A percentile compares a stretch with the other conserved stretches of the same genome.
Evolutionary conservation across 2,329 filamentous ascomycete species (phyloP).

Genomic region (Ophiostoma quercus): DNA sequence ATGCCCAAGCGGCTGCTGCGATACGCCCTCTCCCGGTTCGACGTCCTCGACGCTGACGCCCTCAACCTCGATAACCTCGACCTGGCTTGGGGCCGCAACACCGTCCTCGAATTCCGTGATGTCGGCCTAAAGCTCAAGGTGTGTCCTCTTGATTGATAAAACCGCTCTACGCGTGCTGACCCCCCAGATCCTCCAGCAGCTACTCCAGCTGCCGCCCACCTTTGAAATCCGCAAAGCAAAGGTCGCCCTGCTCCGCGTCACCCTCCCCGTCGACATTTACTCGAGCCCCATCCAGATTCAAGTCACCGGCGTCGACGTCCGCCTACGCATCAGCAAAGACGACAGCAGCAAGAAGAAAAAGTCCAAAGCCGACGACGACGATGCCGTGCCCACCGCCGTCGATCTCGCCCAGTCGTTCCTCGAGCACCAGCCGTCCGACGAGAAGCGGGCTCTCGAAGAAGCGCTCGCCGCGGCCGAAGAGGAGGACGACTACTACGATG

Average conservation of each 20-base stretch:
- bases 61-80: constrained; percentile 83
- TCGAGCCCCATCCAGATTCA: constrained; percentile 77
- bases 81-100: constrained; percentile 74
- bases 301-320: constrained; percentile 72
- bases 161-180: background rate
- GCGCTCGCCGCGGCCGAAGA: constrained; percentile 54
- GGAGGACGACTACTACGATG: constrained; percentile 21
- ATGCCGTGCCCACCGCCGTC: constrained; percentile 59
- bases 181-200: constrained; percentile 67
- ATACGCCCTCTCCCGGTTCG: constrained; percentile 76
- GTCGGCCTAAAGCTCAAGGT: constrained; percentile 76
- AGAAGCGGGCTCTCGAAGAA: constrained; percentile 63
- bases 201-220: constrained; percentile 68
- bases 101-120: constrained; percentile 79
- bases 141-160: too few species aligned
- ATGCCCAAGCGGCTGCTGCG: constrained; percentile 87
- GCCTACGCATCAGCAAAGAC: constrained; percentile 46
- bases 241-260: constrained; percentile 70
- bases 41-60: constrained; percentile 81
- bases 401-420: constrained; percentile 75
- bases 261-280: constrained; percentile 82
- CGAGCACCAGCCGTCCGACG: constrained; percentile 61
- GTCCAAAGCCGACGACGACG: constrained; percentile 30
- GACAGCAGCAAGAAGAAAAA: background rate
- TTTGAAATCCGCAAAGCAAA: constrained; percentile 69